Base-by-base conservation (phyloP, 768 basidiomycete species). In the Tulasnella calospora region DNA sequence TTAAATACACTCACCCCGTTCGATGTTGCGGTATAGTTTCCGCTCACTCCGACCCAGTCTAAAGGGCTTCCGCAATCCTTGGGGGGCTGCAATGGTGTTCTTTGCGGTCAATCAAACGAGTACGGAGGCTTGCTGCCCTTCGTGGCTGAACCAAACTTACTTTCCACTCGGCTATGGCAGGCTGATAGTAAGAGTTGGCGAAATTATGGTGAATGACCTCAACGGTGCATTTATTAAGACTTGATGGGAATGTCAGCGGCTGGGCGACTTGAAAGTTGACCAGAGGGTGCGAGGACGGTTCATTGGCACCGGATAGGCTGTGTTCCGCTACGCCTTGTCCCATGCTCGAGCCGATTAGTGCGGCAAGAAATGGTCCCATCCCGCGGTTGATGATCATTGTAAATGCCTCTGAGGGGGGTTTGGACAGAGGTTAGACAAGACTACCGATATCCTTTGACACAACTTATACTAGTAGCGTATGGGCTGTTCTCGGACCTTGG, bases 61-160 rank as follows among this genome's bases (percentile, higher is more conserved):
- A 51, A 51, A 51, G 51, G 51, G 10, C 10, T 51, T 21, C 51
- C 51, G 23, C 51, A 51, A 8, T 6, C 51, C 51, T 51, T 51
- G 23, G 51, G 51, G 9, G 51, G 51, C 51, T 51, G 51, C 13
- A n/a, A 51, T 51, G n/a, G 51, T 23, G 21, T 47, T 15, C 46
- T 1, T 47, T 9, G 51, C 23, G 7, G 10, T 51, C 23, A 51
- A 51, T 51, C 23, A 3, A 40, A 40, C 38, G 38, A 10, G 3
- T n/a, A n/a, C 2, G 4, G 51, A 51, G 51, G 23, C 51, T 23
- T 1, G 51, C n/a, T 21, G 46, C 9, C 0, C 3, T n/a, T 51
- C 23, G 92, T 91, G 27, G 91, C 91, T 0, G 93, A 71, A n/a
- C 19, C 36, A 71, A 69, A 71, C 70, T 36, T 71, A 71, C 70